Base-by-base conservation (phyloP, 805 yeast genomes). In the Wickerhamomyces bisporus region DNA sequence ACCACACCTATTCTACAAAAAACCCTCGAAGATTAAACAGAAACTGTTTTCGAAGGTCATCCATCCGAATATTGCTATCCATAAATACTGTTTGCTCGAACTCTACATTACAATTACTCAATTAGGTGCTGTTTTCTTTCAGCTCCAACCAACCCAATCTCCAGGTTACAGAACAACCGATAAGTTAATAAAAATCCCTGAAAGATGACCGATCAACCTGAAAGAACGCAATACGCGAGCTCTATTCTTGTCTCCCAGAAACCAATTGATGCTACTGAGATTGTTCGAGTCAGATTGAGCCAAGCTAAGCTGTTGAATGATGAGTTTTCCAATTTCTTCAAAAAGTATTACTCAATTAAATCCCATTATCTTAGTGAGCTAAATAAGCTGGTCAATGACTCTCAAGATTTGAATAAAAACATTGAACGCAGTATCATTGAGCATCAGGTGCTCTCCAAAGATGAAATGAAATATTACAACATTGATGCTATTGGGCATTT, bases 261-360 rank as follows among this genome's bases (percentile, higher is more conserved):
- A 27, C 86, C 87, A 12, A 62, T 65, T 20, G 79, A 73, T 48
- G 79, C 85, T 16, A 70, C 77, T 44, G 83, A 76, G 49, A 66
- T 75, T 24, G 65, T 82, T 21, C 64, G 77, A 35, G 69, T 79
- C 36, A 71, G 88, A 43, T 64, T 76, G 28, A 61, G 70, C 25
- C 75, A 73, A 47, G 76, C 79, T 32, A 71, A 73, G 49, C 51
- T 67, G 32, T 61, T 79, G 35, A 81, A 81, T 50, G 73, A 72
- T 40, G 79, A 75, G 35, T 67, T 85, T 44, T 77, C 84, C 27
- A 69, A 66, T 30, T 73, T 86, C 70, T 66, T 84, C 39, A 70
- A 73, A 28, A 77, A 73, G 21, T 55, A 55, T 41, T 45, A 55
- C 27, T 34, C 42, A 14, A 49, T 55, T 32, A 53, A 53, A 37